Evolutionary conservation across 345 rosid genomes (phyloP).

Genomic region (Gynandropsis gynandra): DNA sequence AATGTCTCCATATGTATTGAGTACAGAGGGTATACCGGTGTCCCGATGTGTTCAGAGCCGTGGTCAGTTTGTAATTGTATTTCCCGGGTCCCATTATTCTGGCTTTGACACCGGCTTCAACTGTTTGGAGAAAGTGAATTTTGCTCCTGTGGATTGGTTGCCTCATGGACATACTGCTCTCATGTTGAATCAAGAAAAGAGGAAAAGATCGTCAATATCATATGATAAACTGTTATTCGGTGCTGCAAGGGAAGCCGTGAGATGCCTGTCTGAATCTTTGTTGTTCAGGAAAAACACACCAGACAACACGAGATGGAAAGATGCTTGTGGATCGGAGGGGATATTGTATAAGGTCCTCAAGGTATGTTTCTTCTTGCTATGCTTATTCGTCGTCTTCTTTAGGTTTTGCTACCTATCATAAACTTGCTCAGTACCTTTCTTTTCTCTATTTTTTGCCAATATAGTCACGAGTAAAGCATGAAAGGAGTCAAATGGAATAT

Average conservation of each 20-base stretch:
- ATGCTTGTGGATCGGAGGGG: constrained; percentile 46
- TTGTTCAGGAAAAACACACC: constrained; percentile 32
- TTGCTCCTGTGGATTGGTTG: constrained; percentile 76
- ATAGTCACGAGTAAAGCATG: constrained; percentile 50
- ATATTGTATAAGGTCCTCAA: constrained; percentile 48
- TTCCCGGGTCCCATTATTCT: constrained; percentile 55
- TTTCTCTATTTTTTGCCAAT: constrained; percentile 3
- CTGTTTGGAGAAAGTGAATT: constrained; percentile 50
- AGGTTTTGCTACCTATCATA: constrained; percentile 1
- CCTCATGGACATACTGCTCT: constrained; percentile 52
- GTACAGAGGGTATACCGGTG: constrained; percentile 53
- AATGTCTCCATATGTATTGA: constrained; percentile 36
- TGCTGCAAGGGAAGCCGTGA: constrained; percentile 56
- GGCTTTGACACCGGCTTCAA: constrained; percentile 68
- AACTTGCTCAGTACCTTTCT: constrained; percentile 13
- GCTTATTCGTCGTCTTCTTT: not conserved
- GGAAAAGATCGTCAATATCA: constrained; percentile 44
- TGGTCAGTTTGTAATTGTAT: constrained; percentile 62
- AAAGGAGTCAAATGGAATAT: constrained; percentile 40
- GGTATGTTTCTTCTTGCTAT: constrained; percentile 30
- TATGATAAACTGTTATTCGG: constrained; percentile 55
- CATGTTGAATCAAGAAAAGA: constrained; percentile 40
- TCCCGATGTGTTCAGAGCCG: constrained; percentile 53
- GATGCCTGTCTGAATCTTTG: constrained; percentile 43
- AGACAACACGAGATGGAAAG: constrained; percentile 41